phyloP scores from a whole-genome alignment of 1,139 yeast species.

The Suhomyces kunorum region DNA sequence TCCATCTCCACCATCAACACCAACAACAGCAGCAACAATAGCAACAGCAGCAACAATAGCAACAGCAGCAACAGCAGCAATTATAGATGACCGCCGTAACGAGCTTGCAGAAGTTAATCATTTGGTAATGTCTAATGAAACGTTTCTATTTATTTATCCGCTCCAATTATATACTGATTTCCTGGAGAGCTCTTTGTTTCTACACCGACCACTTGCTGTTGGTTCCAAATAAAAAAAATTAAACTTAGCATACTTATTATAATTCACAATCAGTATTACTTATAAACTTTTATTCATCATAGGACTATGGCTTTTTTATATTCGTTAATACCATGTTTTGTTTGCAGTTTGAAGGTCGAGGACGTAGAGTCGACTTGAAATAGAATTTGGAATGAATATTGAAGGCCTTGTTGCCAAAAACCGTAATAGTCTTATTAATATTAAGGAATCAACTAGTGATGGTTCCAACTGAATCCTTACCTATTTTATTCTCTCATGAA shows the following conservation, averaged over 20 bases:
- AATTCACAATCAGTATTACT: slow-evolving; percentile 15
- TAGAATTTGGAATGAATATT: no score
- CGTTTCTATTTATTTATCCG: slow-evolving; percentile 11
- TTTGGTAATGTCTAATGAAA: slow-evolving; percentile 12
- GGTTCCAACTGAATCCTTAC: no score
- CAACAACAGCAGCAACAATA: slow-evolving; percentile 11
- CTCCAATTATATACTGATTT: slow-evolving; percentile 10
- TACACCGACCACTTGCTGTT: not conserved
- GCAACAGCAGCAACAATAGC: slow-evolving; percentile 9
- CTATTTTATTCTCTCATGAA: no score
- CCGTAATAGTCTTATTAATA: no score
- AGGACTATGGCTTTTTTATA: slow-evolving; percentile 8
- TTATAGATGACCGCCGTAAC: slow-evolving; percentile 3
- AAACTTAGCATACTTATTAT: slow-evolving; percentile 14
- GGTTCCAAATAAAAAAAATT: slow-evolving; percentile 5
- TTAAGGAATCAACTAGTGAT: no score
- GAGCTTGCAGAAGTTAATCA: slow-evolving; percentile 3
- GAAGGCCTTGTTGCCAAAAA: no score
- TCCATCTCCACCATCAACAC: slow-evolving; percentile 10
- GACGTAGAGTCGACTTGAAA: not conserved
- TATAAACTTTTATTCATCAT: slow-evolving; percentile 10
- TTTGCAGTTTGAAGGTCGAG: not conserved
- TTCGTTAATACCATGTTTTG: slow-evolving; percentile 7
- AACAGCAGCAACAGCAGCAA: slow-evolving; percentile 8
- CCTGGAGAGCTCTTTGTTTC: slow-evolving; percentile 6